phyloP scores from a whole-genome alignment of 1,139 yeast species.

The Scheffersomyces titani region DNA sequence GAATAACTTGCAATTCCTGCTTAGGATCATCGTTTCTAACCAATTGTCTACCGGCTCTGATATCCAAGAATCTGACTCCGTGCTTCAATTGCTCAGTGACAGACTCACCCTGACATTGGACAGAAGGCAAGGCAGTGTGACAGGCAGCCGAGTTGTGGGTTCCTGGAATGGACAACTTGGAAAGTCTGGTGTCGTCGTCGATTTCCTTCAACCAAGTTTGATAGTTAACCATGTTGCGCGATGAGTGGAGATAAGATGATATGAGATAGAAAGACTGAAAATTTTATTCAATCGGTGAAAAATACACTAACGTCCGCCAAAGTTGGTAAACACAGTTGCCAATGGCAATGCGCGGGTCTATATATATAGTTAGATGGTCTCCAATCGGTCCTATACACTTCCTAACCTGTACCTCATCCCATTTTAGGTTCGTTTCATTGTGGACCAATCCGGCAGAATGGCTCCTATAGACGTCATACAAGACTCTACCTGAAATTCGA shows the following conservation, averaged over 20 bases:
- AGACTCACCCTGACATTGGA: constrained; percentile 71
- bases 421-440: background rate
- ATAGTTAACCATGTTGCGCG: constrained; percentile 39
- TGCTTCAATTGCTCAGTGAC: constrained; percentile 64
- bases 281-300: background rate
- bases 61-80: constrained; percentile 75
- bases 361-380: background rate
- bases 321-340: background rate
- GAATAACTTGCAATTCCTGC: constrained; percentile 66
- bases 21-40: constrained; percentile 48
- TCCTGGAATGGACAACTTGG: constrained; percentile 70
- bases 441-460: background rate
- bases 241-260: background rate
- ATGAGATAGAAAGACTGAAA: background rate
- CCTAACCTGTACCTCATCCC: background rate
- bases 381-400: background rate
- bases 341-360: background rate
- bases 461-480: background rate
- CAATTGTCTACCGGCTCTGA: constrained; percentile 64
- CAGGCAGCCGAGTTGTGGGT: constrained; percentile 81
- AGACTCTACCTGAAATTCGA: background rate
- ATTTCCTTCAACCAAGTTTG: constrained; percentile 58
- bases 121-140: constrained; percentile 75
- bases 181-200: constrained; percentile 51
- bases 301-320: background rate